Percentiles rank a stretch among this genome's conserved stretches.
These are phyloP conservation scores for Arthrobotrys sinensis DNA, from an alignment of 2,329 filamentous ascomycete genomes.

Conservation along the genomic window DNA sequence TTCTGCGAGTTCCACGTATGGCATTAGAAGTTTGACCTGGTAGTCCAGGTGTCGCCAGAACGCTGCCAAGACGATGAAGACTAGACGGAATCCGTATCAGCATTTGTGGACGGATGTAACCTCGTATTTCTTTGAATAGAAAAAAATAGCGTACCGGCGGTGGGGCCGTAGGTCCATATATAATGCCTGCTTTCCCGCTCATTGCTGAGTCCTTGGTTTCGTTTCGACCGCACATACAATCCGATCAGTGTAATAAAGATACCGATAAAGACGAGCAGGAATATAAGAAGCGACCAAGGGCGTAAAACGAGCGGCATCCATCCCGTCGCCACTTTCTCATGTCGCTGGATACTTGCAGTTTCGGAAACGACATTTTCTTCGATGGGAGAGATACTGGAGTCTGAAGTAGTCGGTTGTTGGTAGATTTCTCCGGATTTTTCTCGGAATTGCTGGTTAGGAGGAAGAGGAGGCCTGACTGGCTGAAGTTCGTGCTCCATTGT, in stretches of 20 bases:
- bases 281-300: constrained; percentile 47
- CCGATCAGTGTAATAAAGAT: constrained; percentile 55
- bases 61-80: constrained; percentile 58
- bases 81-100: constrained; percentile 28
- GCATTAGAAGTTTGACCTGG: constrained; percentile 56
- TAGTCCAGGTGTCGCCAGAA: constrained; percentile 60
- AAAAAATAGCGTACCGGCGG: constrained; percentile 45
- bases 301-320: constrained; percentile 55
- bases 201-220: constrained; percentile 51
- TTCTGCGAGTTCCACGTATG: constrained; percentile 52
- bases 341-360: constrained; percentile 25
- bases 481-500: constrained; percentile 51
- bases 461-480: constrained; percentile 2
- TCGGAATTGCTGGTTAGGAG: neutral
- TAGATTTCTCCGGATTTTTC: constrained; percentile 45
- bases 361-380: constrained; percentile 38
- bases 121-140: constrained; percentile 32
- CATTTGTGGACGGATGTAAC: constrained; percentile 47
- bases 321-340: constrained; percentile 47
- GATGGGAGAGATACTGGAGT: constrained; percentile 31
- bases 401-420: constrained; percentile 6
- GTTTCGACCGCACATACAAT: constrained; percentile 50
- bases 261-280: constrained; percentile 49
- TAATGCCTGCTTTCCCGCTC: constrained; percentile 57
- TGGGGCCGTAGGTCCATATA: constrained; percentile 60